These are phyloP conservation scores for Coccomyxa sp. DNA, from an alignment of 139 green algal species.

Conservation along the genomic window DNA sequence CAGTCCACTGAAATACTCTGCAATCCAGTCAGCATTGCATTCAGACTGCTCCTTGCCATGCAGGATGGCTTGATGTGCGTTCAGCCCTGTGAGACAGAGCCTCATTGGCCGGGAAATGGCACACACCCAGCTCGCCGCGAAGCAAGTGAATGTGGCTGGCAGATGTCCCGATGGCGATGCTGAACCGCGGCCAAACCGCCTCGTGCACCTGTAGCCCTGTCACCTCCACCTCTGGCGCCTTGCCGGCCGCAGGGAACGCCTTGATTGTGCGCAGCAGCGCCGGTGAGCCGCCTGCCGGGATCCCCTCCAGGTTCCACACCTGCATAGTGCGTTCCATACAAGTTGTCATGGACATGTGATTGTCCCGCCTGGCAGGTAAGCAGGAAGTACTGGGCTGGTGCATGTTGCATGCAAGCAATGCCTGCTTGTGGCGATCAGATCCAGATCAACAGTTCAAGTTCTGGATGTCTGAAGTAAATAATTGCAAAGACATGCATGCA, in stretches of 20 bases:
- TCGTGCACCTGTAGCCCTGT: constrained; percentile 35
- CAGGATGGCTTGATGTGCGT: not conserved
- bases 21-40: not conserved
- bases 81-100: not conserved
- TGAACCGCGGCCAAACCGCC: not conserved
- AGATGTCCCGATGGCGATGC: constrained; percentile 33
- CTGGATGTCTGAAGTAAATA: too few species aligned
- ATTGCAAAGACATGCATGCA: too few species aligned
- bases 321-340: constrained; percentile 3
- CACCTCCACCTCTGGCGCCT: constrained; percentile 50
- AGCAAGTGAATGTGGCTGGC: constrained; percentile 39
- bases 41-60: not conserved
- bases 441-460: too few species aligned
- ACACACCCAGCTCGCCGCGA: constrained; percentile 17
- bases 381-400: not conserved
- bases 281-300: not conserved
- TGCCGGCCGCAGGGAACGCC: constrained; percentile 28
- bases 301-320: constrained; percentile 15
- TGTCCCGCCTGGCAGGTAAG: not conserved
- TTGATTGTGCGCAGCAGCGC: constrained; percentile 19
- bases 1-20: not conserved
- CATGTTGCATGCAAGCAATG: constrained; percentile 11
- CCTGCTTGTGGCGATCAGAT: too few species aligned
- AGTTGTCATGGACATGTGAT: not conserved
- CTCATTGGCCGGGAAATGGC: not conserved